phyloP scores from a whole-genome alignment of 176 grass and related monocot genomes.

The Alopecurus myosuroides region DNA sequence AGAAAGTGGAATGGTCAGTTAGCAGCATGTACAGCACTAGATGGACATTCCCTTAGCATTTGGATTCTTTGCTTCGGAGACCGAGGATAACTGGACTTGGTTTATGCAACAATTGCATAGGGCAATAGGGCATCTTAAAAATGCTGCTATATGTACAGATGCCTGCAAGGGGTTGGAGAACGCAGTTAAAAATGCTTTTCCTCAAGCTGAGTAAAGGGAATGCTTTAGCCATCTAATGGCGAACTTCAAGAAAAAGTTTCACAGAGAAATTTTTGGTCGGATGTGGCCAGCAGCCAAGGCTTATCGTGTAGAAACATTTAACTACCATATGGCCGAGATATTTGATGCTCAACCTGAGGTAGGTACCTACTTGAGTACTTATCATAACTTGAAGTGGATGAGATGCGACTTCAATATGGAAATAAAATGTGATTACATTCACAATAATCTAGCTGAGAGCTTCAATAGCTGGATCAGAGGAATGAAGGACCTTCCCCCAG shows the following conservation, averaged over 20 bases:
- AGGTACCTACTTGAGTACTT: no score
- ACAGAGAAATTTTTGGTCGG: neutral
- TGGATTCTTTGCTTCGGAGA: neutral
- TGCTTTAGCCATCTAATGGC: neutral
- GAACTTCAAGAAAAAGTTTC: neutral
- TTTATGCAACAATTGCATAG: neutral
- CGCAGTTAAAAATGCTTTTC: no score
- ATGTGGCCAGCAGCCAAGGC: neutral
- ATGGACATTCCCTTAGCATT: neutral
- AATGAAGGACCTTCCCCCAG: neutral
- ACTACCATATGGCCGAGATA: no score
- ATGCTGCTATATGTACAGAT: no score
- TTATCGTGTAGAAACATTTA: no score
- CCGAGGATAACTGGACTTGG: neutral
- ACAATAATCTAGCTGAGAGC: neutral
- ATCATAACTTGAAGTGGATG: no score
- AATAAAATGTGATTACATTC: no score
- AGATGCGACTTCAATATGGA: no score
- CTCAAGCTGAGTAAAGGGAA: neutral
- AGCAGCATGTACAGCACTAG: neutral
- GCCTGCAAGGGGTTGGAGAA: no score
- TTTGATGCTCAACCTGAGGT: no score
- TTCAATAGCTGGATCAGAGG: neutral
- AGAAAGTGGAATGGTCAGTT: neutral
- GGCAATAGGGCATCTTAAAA: neutral